These are phyloP conservation scores for Lippia alba DNA, from an alignment of 305 asterid genomes.

Conservation along the genomic window DNA sequence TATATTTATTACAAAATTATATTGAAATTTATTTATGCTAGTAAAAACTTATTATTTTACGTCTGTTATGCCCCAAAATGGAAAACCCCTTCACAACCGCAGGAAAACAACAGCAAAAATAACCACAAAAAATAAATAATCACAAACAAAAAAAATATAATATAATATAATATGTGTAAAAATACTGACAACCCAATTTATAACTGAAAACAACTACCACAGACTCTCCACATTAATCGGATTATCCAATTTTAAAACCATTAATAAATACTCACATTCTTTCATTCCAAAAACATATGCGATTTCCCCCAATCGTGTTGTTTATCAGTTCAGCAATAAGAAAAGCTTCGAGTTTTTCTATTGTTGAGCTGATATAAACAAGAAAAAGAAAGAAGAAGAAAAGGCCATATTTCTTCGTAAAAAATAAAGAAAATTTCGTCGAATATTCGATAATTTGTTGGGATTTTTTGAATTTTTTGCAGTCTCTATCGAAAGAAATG, in stretches of 20 bases:
- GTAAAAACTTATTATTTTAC: too few species aligned
- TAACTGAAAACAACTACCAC: slow-evolving; percentile 28
- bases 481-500: too few species aligned
- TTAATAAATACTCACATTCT: slow-evolving; percentile 19
- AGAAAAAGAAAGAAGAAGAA: not conserved
- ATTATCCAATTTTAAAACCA: slow-evolving; percentile 30
- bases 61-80: not conserved
- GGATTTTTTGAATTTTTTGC: too few species aligned
- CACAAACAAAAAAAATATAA: too few species aligned
- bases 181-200: not conserved
- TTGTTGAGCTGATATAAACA: slow-evolving; percentile 39
- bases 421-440: too few species aligned
- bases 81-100: not conserved
- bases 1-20: too few species aligned
- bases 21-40: too few species aligned
- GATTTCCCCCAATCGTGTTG: too few species aligned
- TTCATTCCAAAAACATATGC: slow-evolving; percentile 43
- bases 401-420: too few species aligned
- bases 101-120: not conserved
- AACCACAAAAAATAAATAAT: too few species aligned
- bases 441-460: too few species aligned
- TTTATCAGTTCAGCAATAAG: slow-evolving; percentile 20
- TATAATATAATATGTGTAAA: not conserved
- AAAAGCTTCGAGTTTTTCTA: slow-evolving; percentile 1
- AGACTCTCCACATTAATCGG: slow-evolving; percentile 38